phyloP scores from a whole-genome alignment of 345 rosid genomes.

The Physaria fendleri region DNA sequence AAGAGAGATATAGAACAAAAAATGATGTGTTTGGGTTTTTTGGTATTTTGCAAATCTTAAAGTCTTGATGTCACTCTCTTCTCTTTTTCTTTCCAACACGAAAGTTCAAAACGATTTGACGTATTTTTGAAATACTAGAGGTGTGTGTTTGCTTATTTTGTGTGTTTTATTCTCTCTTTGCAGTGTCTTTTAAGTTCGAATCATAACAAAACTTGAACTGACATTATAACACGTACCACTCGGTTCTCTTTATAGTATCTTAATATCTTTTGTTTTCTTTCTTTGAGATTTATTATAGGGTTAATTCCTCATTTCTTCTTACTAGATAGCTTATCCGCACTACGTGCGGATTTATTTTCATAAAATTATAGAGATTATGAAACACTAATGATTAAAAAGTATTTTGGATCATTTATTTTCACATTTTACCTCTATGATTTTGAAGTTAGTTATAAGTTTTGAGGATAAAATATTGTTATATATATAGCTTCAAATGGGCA shows the following conservation, averaged over 20 bases:
- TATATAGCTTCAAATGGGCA: no score
- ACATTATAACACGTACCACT: background rate
- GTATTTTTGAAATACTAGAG: slow-evolving; percentile 6
- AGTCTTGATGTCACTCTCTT: slow-evolving; percentile 22
- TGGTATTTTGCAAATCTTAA: slow-evolving; percentile 11
- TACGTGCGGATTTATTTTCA: no score
- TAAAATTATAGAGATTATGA: no score
- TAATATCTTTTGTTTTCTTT: no score
- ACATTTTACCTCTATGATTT: no score
- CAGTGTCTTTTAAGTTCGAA: slow-evolving; percentile 12
- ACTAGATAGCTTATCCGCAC: no score
- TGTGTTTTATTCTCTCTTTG: background rate
- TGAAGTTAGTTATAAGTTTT: no score
- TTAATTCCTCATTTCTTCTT: no score
- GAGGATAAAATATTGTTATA: no score
- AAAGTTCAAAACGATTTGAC: slow-evolving; percentile 15
- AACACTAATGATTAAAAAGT: no score
- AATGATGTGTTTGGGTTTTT: slow-evolving; percentile 17
- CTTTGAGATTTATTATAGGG: no score
- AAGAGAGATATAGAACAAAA: slow-evolving; percentile 5
- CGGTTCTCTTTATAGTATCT: background rate
- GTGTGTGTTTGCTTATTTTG: slow-evolving; percentile 7
- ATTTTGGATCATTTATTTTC: no score
- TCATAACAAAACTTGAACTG: background rate
- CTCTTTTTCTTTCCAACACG: slow-evolving; percentile 23